These are phyloP conservation scores for Sphaceloma murrayae DNA, from an alignment of 2,329 filamentous ascomycete species.

Conservation along the genomic window DNA sequence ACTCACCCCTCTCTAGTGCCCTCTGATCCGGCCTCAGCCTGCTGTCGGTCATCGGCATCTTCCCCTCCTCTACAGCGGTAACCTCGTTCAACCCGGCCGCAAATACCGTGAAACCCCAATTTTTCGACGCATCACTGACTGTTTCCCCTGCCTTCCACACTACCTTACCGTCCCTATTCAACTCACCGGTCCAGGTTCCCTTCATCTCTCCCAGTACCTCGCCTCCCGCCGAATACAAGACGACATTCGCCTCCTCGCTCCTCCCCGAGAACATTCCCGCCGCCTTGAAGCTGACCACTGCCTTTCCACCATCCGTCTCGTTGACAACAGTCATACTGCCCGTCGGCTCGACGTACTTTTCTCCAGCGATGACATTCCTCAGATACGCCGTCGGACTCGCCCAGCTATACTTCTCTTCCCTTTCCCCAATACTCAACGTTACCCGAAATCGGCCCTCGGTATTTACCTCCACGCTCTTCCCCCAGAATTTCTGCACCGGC, in stretches of 20 bases:
- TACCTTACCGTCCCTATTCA: slow-evolving; percentile 56
- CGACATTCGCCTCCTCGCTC: slow-evolving; percentile 76
- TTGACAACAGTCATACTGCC: slow-evolving; percentile 79
- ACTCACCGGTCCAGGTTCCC: slow-evolving; percentile 75
- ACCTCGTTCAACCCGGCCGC: slow-evolving; percentile 81
- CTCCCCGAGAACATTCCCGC: slow-evolving; percentile 97
- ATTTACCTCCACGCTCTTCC: slow-evolving; percentile 87
- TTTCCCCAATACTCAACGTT: slow-evolving; percentile 55
- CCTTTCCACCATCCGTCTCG: slow-evolving; percentile 74
- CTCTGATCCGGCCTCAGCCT: slow-evolving; percentile 80
- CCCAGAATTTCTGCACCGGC: slow-evolving; percentile 96
- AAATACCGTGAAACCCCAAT: slow-evolving; percentile 83
- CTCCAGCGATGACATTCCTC: slow-evolving; percentile 91
- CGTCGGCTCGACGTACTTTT: slow-evolving; percentile 95
- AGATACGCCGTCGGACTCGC: slow-evolving; percentile 80
- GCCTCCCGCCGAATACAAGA: slow-evolving; percentile 49
- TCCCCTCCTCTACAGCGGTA: slow-evolving; percentile 64
- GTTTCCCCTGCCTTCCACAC: slow-evolving; percentile 73
- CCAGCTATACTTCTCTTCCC: slow-evolving; percentile 75
- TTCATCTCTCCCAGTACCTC: slow-evolving; percentile 56
- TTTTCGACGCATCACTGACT: slow-evolving; percentile 66
- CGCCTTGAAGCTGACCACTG: slow-evolving; percentile 80
- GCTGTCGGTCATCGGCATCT: slow-evolving; percentile 71
- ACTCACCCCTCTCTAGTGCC: slow-evolving; percentile 67
- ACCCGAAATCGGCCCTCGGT: slow-evolving; percentile 81